Base-by-base conservation (phyloP, 2,329 filamentous ascomycete genomes). In the Orbilia blumenaviensis region DNA sequence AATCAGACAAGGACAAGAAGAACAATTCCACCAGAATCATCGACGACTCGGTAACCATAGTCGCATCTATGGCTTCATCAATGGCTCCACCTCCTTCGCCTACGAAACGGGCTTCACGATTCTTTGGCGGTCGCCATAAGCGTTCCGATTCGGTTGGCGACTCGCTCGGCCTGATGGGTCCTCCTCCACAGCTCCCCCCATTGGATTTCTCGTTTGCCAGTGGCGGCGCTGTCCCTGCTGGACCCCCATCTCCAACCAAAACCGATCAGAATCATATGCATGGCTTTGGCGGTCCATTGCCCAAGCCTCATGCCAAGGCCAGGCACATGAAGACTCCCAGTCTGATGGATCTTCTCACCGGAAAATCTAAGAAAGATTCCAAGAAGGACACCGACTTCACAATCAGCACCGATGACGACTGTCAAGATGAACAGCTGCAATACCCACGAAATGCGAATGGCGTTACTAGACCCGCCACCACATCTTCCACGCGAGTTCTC, bases 111-210 rank as follows among this genome's bases (percentile, higher is more conserved):
- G 52, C 66, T 16, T 71, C 66, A 7, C 56, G 66, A 14, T 71
- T 71, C 58, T 71, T 71, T 21, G 66, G 66, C 18, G 32, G 50
- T 27, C 71, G 71, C 21, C 71, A 75, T 34, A 62, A 66, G 27
- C 71, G 62, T 12, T 54, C 63, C 23, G 44, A 64, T 25, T 75
- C 71, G 7, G 27, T 44, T 18, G 41, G 46, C 29, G 71, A 75
- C 23, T 25, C 12, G 12, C 32, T 64, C 23, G 44, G 46, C 32
- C 56, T 58, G 9, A 46, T 42, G 38, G 63, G 60, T n/a, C 63
- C 58, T 34, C 71, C 71, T 34, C 71, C 71, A 14, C 71, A 75
- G 48, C 56, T 75, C n/a, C 71, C 71, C 29, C 71, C 71, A 0
- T 34, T 75, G 25, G 52, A 75, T 32, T 75, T 75, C 29, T 75